Evolutionary conservation across 2,329 filamentous ascomycete genomes (phyloP), one percentile per base, ranked within the genome.

Genomic region (Epichloe scottii): DNA sequence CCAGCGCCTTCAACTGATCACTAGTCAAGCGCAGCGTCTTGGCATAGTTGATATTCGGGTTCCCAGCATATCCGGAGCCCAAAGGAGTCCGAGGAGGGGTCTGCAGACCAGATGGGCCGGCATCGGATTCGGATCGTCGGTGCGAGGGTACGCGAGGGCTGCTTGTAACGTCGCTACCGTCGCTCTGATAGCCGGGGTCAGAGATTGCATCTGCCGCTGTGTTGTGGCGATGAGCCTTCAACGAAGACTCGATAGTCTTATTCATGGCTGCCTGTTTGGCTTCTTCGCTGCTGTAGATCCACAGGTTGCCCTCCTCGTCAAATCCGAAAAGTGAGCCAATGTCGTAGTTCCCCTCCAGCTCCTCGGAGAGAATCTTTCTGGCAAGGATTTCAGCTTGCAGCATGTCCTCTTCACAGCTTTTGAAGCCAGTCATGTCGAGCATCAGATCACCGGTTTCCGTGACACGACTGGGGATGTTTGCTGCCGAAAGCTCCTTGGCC

Each of bases 201-300:
- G 90, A 96, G 7, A 84, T 77, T 34, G 89, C 87, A 67, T 97
- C 90, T n/a, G 82, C 79, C 17, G 79, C 78, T 19, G 80, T 71
- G 38, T 81, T 72, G 14, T 69, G 66, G 15, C 70, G 65, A 52
- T 69, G 67, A 10, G 70, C 66, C 17, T 71, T 68, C 46, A 78
- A 62, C 10, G 74, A 70, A 7, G 73, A 69, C 51, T 78, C 75
- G 54, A 77, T 73, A 1, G 76, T 77, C 58, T 71, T 77, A 64
- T 85, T 83, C 71, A 84, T 84, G 34, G 91, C 91, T 6, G 87
- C 85, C 60, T 93, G 85, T 63, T 96, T 97, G 23, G 93, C 89
- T 62, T 95, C 90, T 66, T 97, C 90, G 60, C 90, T 97, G 69
- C 89, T 93, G 71, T 98, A 98, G 58, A 98, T 97, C 91, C 93